Evolutionary conservation across 108 stramenopile species (phyloP).

Genomic region (Discostella pseudostelligera): DNA sequence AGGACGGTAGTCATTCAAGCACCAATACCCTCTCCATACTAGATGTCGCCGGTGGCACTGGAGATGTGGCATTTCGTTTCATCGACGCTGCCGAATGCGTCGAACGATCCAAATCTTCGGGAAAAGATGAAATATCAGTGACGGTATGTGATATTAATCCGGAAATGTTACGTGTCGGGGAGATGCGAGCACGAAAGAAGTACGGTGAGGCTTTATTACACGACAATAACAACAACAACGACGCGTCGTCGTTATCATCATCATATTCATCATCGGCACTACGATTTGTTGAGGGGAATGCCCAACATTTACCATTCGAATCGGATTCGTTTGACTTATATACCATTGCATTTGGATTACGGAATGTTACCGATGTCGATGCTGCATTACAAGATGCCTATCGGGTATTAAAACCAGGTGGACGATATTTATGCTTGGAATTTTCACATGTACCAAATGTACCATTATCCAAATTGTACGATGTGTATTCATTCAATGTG

Average conservation of each 20-base stretch:
- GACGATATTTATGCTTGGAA: conserved; percentile 96
- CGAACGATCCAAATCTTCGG: conserved; percentile 58
- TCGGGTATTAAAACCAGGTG: conserved; percentile 94
- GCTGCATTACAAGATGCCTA: conserved; percentile 78
- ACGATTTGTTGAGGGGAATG: conserved; percentile 88
- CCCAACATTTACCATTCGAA: conserved; percentile 88
- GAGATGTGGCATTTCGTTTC: conserved; percentile 96
- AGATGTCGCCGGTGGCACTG: conserved; percentile 98
- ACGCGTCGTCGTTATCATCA: too few species aligned
- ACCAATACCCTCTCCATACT: conserved; percentile 52
- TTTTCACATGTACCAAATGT: conserved; percentile 87
- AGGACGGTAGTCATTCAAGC: background rate
- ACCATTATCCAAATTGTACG: conserved; percentile 75
- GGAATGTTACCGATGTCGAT: conserved; percentile 97
- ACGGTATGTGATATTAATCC: conserved; percentile 96
- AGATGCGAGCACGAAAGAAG: conserved; percentile 56
- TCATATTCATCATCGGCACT: conserved; percentile 28
- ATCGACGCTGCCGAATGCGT: conserved; percentile 69
- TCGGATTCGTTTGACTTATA: conserved; percentile 94
- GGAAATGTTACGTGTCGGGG: conserved; percentile 95
- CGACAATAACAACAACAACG: conserved; percentile 5
- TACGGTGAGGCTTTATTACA: conserved; percentile 61
- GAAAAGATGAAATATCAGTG: conserved; percentile 68
- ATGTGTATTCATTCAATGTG: conserved; percentile 90
- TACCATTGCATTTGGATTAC: conserved; percentile 97